A percentile compares a stretch with the other conserved stretches of the same genome.
phyloP scores from a whole-genome alignment of 1,284 basidiomycete genomes.

The Gomphus bonarii region DNA sequence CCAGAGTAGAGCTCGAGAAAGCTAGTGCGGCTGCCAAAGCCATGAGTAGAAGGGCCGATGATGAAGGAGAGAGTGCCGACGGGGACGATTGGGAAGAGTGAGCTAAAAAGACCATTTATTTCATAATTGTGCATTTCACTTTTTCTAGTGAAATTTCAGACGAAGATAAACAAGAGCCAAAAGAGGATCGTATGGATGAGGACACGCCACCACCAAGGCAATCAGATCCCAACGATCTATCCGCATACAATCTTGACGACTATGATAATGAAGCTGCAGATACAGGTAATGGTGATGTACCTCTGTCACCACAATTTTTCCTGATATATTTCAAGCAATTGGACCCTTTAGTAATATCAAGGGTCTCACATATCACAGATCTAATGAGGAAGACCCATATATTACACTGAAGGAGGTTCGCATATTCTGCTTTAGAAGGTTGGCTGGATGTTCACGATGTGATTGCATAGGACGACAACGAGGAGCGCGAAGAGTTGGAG shows the following conservation, averaged over 20 bases:
- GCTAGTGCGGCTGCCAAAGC: slow-evolving; percentile 68
- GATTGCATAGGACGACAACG: slow-evolving; percentile 49
- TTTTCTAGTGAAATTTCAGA: slow-evolving; percentile 25
- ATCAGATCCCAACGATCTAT: slow-evolving; percentile 66
- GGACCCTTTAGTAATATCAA: slow-evolving; percentile 97
- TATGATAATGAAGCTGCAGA: slow-evolving; percentile 82
- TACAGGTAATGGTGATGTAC: slow-evolving; percentile 33
- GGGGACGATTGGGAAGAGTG: slow-evolving; percentile 74
- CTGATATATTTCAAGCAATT: slow-evolving; percentile 34
- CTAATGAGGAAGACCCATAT: slow-evolving; percentile 94
- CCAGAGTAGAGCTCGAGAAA: slow-evolving; percentile 73
- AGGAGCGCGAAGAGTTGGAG: slow-evolving; percentile 87
- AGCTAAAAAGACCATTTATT: slow-evolving; percentile 29
- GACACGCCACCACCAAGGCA: slow-evolving; percentile 31
- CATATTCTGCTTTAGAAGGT: slow-evolving; percentile 4
- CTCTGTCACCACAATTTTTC: neutral
- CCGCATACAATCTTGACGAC: slow-evolving; percentile 85
- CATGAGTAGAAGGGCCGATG: slow-evolving; percentile 55
- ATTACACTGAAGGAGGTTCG: slow-evolving; percentile 89
- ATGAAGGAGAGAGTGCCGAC: slow-evolving; percentile 50
- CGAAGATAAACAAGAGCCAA: slow-evolving; percentile 27
- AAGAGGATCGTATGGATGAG: slow-evolving; percentile 54
- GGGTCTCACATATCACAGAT: slow-evolving; percentile 84
- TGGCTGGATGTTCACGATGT: neutral
- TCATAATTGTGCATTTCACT: slow-evolving; percentile 14